Base-by-base conservation (phyloP, 164 flowering plant species). In the Platanus orientalis region DNA sequence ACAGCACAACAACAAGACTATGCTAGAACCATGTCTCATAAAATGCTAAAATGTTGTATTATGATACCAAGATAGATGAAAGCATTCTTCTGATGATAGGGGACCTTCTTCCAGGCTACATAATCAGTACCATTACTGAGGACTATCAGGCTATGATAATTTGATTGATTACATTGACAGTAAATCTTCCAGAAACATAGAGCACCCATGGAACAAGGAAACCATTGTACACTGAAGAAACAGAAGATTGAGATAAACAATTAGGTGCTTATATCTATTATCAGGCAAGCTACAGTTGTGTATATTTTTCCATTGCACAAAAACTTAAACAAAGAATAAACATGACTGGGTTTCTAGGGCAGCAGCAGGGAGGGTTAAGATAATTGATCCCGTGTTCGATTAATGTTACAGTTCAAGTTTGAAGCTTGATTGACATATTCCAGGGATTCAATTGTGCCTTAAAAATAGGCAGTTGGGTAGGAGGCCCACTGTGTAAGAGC, bases 361-460 rank as follows among this genome's bases (percentile, higher is more conserved):
- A 29, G 19, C 1, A 47, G 36, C 34, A 4, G 47, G 6, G 24
- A 17, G 32, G 6, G 10, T 7, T 20, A 32, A 11, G 29, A 24
- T 63, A 34, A 29, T n/a, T n/a, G 47, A 36, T 53, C 24, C 19
- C 54, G 54, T 1, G 54, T 44, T 59, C 21, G 20, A 23, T 20
- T 21, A 58, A 12, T 6, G 48, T 50, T 66, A 57, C 63, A 50
- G 29, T 58, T 48, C 58, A 25, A 36, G 21, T 50, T 58, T 21
- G 20, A 51, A 32, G n/a, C 24, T 7, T 48, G 19, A 17, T 6
- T 28, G 44, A 16, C 10, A 42, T 23, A 20, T 40, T 44, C 30
- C 26, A 24, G 49, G 49, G 34, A 11, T 26, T 55, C 47, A 0
- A 25, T 44, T n/a, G 19, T 14, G 11, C 21, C 36, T 44, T 29